Evolutionary conservation across 768 basidiomycete genomes (phyloP), one percentile per base, ranked within the genome.

Genomic region (Trametes meyenii): DNA sequence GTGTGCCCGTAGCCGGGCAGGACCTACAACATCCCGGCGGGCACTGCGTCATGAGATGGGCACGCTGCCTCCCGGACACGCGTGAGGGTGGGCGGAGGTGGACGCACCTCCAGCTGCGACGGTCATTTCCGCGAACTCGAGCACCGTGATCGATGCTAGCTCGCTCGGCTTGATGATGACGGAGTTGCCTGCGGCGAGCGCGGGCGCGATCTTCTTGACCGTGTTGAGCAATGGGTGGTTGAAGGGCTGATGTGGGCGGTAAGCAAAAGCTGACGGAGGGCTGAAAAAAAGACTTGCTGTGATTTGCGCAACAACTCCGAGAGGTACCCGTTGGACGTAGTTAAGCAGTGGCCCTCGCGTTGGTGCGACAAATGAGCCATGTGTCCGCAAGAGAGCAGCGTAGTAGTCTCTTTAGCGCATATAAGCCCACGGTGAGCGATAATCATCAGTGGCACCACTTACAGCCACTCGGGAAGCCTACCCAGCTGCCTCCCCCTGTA

Each of bases 201-300:
- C 92, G 5, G 90, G 90, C 0, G 88, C 90, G 56, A 94, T 88
- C 74, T 95, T 95, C 79, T 95, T 95, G 55, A 94, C 72, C 2
- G 91, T 90, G 63, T 95, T 95, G 38, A 95, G 73, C n/a, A 95
- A 76, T 0, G 93, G 93, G 65, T 95, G 92, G 66, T 95, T 95
- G 73, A 94, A 94, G 2, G 92, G 90, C 89, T 92, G 53, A 7
- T 24, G 24, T n/a, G 50, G 10, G n/a, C n/a, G n/a, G 16, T 14
- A 35, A 10, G 45, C 39, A 16, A 51, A 17, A 8, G 29, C 29
- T 33, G 8, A 33, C 23, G 19, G 42, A 45, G 45, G 11, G 10
- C 10, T 19, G 16, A 36, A 10, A 45, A 44, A 23, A 17, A 35
- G n/a, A 58, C 81, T 71, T 59, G 91, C 92, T 14, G 90, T 94